Evolutionary conservation across 192 early-diverging fungal genomes (phyloP).

Genomic region (Spizellomyces punctatus): DNA sequence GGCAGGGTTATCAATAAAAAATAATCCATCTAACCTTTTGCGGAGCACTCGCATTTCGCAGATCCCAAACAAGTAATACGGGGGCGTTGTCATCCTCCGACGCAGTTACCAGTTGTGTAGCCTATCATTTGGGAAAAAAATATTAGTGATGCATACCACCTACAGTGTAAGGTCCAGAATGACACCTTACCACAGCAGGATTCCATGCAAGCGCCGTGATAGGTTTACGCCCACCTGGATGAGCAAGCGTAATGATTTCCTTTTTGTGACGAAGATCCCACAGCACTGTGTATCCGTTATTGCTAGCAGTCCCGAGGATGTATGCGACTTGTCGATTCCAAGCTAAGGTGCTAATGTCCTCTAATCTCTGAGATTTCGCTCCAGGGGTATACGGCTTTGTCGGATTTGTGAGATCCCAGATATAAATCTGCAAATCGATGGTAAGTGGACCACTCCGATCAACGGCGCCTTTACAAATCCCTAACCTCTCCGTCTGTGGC

Average conservation of each 20-base stretch:
- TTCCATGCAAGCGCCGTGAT: constrained; percentile 90
- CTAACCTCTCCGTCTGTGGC: constrained; percentile 88
- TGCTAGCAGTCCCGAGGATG: constrained; percentile 89
- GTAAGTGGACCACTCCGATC: not conserved
- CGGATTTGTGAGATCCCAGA: constrained; percentile 94
- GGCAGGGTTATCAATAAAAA: too few relatives aligned
- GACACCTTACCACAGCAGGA: constrained; percentile 61
- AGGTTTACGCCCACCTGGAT: constrained; percentile 69
- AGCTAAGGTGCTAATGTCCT: constrained; percentile 83
- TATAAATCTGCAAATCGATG: constrained; percentile 63
- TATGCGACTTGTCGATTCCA: constrained; percentile 94
- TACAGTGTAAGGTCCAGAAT: not conserved
- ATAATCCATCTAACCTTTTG: constrained; percentile 52
- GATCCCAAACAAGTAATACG: constrained; percentile 90
- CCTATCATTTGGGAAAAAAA: constrained; percentile 42
- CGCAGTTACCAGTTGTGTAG: constrained; percentile 91
- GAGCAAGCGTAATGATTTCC: constrained; percentile 78
- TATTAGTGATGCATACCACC: not conserved
- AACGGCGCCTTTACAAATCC: not conserved
- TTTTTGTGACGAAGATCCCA: constrained; percentile 92
- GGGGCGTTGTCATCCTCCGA: constrained; percentile 92
- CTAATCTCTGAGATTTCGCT: constrained; percentile 76
- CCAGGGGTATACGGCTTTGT: constrained; percentile 89
- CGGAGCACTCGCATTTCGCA: constrained; percentile 92
- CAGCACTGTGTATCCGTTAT: constrained; percentile 90